These are phyloP conservation scores for Sporisorium exsertum DNA, from an alignment of 1,284 basidiomycete species.

Conservation along the genomic window DNA sequence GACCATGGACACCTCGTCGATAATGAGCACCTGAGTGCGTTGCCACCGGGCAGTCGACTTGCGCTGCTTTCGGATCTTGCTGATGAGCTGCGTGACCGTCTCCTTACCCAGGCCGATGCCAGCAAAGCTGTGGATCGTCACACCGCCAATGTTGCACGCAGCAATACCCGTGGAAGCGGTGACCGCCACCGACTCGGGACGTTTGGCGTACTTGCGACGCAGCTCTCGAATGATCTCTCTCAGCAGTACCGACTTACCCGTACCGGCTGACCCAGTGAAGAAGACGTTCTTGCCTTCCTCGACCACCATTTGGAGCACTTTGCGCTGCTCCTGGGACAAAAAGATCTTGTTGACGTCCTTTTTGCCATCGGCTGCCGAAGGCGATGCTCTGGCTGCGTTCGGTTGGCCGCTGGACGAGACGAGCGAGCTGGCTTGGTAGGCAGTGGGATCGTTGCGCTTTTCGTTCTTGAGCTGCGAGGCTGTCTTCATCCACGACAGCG, in stretches of 20 bases:
- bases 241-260: slow-evolving; percentile 93
- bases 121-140: slow-evolving; percentile 92
- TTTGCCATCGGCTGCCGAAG: slow-evolving; percentile 8
- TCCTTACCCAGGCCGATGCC: slow-evolving; percentile 87
- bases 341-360: slow-evolving; percentile 56
- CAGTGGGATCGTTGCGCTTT: slow-evolving; percentile 29
- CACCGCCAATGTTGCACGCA: slow-evolving; percentile 89
- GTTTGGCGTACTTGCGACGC: slow-evolving; percentile 72
- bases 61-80: slow-evolving; percentile 79
- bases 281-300: slow-evolving; percentile 78
- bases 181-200: slow-evolving; percentile 78
- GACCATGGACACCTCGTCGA: slow-evolving; percentile 97
- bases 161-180: slow-evolving; percentile 93
- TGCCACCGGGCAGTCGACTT: slow-evolving; percentile 78
- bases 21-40: slow-evolving; percentile 83
- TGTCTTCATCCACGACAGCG: slow-evolving; percentile 42
- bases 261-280: slow-evolving; percentile 94
- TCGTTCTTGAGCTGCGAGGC: slow-evolving; percentile 41
- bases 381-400: slow-evolving; percentile 9
- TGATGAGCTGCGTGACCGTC: slow-evolving; percentile 74
- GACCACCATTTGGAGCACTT: slow-evolving; percentile 62
- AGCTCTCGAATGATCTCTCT: slow-evolving; percentile 83
- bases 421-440: slow-evolving; percentile 31
- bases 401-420: slow-evolving; percentile 12
- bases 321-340: slow-evolving; percentile 62